A percentile compares a stretch with the other conserved stretches of the same genome.
Evolutionary conservation across 495 filamentous ascomycete species (phyloP).

Genomic region (Lasiosphaeria miniovina): DNA sequence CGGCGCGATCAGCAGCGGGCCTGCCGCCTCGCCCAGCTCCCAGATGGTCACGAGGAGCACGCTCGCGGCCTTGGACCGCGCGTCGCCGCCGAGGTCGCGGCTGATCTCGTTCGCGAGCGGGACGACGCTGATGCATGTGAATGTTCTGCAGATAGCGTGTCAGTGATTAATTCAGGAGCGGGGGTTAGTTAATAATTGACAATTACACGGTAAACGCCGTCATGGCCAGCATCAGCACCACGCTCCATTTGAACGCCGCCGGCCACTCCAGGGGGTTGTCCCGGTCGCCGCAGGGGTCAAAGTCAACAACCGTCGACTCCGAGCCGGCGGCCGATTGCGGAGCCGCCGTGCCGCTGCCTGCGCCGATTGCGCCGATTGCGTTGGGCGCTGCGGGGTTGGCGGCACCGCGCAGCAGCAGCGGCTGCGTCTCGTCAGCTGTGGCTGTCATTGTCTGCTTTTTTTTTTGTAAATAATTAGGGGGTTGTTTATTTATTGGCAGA

Average conservation of each 20-base stretch:
- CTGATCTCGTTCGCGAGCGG: slow-evolving; percentile 51
- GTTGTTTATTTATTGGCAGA: neutral
- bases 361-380: neutral
- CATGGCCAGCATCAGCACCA: slow-evolving; percentile 46
- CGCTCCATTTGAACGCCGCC: slow-evolving; percentile 44
- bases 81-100: slow-evolving; percentile 39
- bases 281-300: slow-evolving; percentile 44
- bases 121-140: slow-evolving; percentile 55
- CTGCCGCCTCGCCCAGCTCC: slow-evolving; percentile 55
- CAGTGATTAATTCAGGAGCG: neutral
- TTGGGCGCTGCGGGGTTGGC: neutral
- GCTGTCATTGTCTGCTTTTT: neutral
- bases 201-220: slow-evolving; percentile 56
- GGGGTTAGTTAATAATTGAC: neutral
- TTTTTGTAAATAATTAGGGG: neutral
- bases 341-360: neutral
- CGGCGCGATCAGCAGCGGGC: slow-evolving; percentile 58
- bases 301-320: slow-evolving; percentile 34
- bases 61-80: slow-evolving; percentile 39
- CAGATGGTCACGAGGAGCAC: slow-evolving; percentile 59
- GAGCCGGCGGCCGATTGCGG: neutral
- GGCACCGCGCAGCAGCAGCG: neutral
- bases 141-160: slow-evolving; percentile 39
- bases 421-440: neutral
- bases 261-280: slow-evolving; percentile 57